phyloP scores from a whole-genome alignment of 2,329 filamentous ascomycete species.

The Paecilomyces dactylethromorphus region DNA sequence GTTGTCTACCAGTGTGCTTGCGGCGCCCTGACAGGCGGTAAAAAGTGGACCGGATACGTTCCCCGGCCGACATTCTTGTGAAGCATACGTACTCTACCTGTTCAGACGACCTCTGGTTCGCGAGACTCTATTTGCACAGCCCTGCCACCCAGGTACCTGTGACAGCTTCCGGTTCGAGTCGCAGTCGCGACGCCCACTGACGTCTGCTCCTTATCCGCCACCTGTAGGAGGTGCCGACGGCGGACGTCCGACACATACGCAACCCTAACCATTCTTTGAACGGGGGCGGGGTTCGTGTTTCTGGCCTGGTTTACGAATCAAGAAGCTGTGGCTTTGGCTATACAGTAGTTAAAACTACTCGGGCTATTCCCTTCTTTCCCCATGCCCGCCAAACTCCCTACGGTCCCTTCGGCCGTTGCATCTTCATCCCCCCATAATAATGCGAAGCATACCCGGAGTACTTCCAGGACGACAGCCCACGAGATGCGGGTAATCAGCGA shows the following conservation, averaged over 20 bases:
- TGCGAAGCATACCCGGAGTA: slow-evolving; percentile 29
- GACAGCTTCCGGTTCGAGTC: background rate
- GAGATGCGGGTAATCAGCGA: slow-evolving; percentile 21
- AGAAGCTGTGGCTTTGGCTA: too few relatives aligned
- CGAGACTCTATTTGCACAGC: too few relatives aligned
- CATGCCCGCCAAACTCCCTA: background rate
- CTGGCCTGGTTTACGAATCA: background rate
- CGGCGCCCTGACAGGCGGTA: too few relatives aligned
- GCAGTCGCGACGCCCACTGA: background rate
- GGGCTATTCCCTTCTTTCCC: background rate
- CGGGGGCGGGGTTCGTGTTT: background rate
- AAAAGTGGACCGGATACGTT: background rate
- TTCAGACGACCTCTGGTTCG: too few relatives aligned
- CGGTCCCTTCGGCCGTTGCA: background rate
- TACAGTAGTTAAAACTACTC: background rate
- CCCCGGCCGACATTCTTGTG: too few relatives aligned
- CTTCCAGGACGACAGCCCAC: slow-evolving; percentile 29
- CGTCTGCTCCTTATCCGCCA: background rate
- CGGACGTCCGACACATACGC: background rate
- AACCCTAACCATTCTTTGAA: background rate
- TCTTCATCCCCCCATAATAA: slow-evolving; percentile 6
- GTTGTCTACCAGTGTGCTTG: background rate
- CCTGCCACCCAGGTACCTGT: background rate
- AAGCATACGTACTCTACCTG: too few relatives aligned
- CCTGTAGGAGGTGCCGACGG: background rate